phyloP scores from a whole-genome alignment of 2,329 filamentous ascomycete species.

The Raffaelea arxii region DNA sequence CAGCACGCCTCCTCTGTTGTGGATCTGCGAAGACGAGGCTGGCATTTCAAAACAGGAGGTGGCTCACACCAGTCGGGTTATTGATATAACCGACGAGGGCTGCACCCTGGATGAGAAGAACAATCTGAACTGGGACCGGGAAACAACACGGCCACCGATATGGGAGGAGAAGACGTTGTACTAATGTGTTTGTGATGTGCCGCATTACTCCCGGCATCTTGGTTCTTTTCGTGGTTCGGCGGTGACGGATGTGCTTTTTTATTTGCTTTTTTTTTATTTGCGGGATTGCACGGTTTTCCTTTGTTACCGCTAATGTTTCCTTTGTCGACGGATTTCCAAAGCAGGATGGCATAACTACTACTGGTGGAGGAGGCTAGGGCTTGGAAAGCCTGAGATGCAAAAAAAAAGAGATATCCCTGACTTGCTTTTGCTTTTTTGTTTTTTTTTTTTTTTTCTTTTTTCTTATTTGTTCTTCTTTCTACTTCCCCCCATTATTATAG shows the following conservation, averaged over 20 bases:
- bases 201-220: too few species aligned
- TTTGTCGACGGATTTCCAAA: background rate
- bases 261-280: too few species aligned
- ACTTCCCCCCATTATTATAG: background rate
- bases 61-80: conserved; percentile 57
- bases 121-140: conserved; percentile 25
- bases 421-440: background rate
- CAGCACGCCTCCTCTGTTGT: conserved; percentile 58
- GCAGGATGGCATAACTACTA: too few species aligned
- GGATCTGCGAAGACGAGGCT: conserved; percentile 69
- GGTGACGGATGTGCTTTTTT: too few species aligned
- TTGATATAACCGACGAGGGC: conserved; percentile 73
- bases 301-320: too few species aligned
- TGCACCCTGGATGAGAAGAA: conserved; percentile 63
- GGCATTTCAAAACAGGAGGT: conserved; percentile 73
- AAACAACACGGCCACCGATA: conserved; percentile 22
- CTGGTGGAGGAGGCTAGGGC: too few species aligned
- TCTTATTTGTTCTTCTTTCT: background rate
- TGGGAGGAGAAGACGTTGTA: conserved; percentile 26
- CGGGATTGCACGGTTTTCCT: too few species aligned
- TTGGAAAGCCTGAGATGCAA: background rate
- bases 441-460: background rate
- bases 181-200: conserved; percentile 13
- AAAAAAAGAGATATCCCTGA: background rate
- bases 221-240: too few species aligned